phyloP scores from a whole-genome alignment of 164 flowering plant genomes.

The Liriodendron chinense region DNA sequence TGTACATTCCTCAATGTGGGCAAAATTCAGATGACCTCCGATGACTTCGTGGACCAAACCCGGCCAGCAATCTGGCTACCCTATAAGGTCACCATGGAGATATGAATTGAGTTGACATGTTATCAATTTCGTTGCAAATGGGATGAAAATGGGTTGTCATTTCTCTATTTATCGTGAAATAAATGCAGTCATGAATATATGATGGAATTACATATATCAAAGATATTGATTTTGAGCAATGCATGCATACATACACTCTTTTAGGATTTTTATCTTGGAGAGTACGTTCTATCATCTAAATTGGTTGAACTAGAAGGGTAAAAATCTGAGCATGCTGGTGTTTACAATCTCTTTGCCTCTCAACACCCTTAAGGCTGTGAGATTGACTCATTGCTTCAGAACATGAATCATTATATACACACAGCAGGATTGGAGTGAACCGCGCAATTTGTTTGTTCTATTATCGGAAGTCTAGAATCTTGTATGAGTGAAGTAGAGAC shows the following conservation, averaged over 20 bases:
- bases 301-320: not conserved
- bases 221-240: not conserved
- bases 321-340: conserved; percentile 9
- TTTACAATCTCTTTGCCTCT: conserved; percentile 4
- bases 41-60: conserved; percentile 44
- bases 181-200: not conserved
- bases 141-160: not conserved
- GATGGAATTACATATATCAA: not conserved
- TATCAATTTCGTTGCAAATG: not conserved
- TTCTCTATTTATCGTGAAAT: not conserved
- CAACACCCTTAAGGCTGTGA: conserved; percentile 10
- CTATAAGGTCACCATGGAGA: conserved; percentile 24
- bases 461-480: not conserved
- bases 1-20: too few relatives aligned
- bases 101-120: not conserved
- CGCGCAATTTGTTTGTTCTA: not conserved
- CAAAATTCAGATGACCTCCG: conserved; percentile 58
- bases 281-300: conserved; percentile 13
- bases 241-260: conserved; percentile 23
- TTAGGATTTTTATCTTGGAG: conserved; percentile 13
- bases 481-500: conserved; percentile 8
- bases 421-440: not conserved
- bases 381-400: not conserved
- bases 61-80: conserved; percentile 18
- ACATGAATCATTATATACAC: not conserved